Evolutionary conservation across 768 basidiomycete genomes (phyloP), one percentile per base, ranked within the genome.

Genomic region (Hypsizygus marmoreus): DNA sequence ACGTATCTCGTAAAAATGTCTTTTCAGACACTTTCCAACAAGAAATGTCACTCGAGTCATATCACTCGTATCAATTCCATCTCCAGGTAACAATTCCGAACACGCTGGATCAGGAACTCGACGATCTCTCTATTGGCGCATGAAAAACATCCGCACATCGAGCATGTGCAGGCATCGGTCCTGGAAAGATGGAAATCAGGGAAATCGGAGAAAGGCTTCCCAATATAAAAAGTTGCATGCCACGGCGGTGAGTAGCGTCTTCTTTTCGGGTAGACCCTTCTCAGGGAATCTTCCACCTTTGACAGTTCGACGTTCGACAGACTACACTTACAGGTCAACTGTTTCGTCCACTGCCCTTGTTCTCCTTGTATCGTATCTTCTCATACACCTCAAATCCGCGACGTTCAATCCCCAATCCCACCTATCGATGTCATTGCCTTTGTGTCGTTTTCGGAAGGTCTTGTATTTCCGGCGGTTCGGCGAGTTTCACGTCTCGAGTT

Each of bases 241-340:
- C n/a, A n/a, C n/a, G n/a, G n/a, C n/a, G n/a, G n/a, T n/a, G n/a
- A n/a, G n/a, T n/a, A n/a, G n/a, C n/a, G n/a, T n/a, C n/a, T n/a
- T n/a, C n/a, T n/a, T n/a, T n/a, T n/a, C n/a, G n/a, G n/a, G n/a
- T n/a, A n/a, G n/a, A n/a, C n/a, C n/a, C 14, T 51, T 47, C 37
- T 20, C 9, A 40, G 47, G 31, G n/a, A n/a, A n/a, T n/a, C 30
- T 30, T 30, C 36, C 20, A 4, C 35, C 20, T 29, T 19, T 40
- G 50, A 43, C 36, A 47, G 41, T 44, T 40, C 23, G 50, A 44
- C 46, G 31, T 42, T 44, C 14, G 20, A 43, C 36, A 39, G 20
- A 23, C n/a, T 17, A 7, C 43, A 35, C 17, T 28, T 39, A 32
- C 12, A 17, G 19, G 23, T 10, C 19, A n/a, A n/a, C n/a, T n/a